Evolutionary conservation across 177 flowering plant species (phyloP), one percentile per base, ranked within the genome.

Genomic region (Telopea speciosissima): DNA sequence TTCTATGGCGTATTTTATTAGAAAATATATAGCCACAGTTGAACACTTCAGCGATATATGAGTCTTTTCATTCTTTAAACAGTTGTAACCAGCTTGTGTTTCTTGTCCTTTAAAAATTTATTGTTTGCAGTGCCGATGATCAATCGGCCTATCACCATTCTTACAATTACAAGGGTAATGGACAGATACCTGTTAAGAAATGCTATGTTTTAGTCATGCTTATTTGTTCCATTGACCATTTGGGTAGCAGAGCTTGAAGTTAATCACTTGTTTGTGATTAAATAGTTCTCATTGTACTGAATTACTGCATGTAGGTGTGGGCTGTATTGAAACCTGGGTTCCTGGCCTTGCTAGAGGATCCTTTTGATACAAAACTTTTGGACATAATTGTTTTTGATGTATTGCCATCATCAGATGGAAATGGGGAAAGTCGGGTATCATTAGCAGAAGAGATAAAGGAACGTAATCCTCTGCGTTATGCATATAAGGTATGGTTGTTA

Each of bases 261-360:
- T 19, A 56, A 56, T 54, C 3, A 56, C 23, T 17, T 56, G 21
- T 16, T 56, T n/a, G 23, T 56, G 1, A 56, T 56, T 19, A 7
- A 56, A 56, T 56, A 13, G 54, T 21, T 56, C 23, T 59, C 62
- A 52, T 33, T 24, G 8, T 61, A 66, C 24, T 68, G 63, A 19
- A 40, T 33, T 3, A 5, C 66, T 73, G 45, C 71, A 14, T 81
- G 77, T 79, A 96, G 99, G 98, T 96, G 36, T 96, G 99, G 99
- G 98, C 91, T 75, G 99, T 96, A 36, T 77, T 96, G 52, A 96
- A 96, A 79, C 99, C 99, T 74, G 99, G 99, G 72, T 96, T 93
- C 78, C 76, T 96, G 81, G 97, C 97, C 70, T 79, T 96, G 74
- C 81, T 96, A 74, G 91, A 75, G 75, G 92, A 93, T 81, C 98